Evolutionary conservation across 1,284 basidiomycete genomes (phyloP).

Genomic region (Fomitiporia mediterranea): DNA sequence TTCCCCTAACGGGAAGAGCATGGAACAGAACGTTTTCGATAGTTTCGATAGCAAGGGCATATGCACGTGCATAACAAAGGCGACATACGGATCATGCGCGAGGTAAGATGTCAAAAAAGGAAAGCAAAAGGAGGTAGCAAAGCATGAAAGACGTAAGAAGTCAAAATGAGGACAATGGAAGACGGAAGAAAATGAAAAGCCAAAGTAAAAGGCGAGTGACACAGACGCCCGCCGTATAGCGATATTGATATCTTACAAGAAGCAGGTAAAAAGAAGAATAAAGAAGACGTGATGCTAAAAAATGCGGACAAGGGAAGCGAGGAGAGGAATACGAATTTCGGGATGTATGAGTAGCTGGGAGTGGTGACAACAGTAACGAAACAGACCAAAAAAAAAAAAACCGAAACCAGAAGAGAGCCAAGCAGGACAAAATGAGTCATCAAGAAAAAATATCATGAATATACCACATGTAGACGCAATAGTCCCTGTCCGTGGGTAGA

Average conservation of each 20-base stretch:
- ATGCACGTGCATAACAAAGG: no score
- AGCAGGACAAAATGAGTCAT: background rate
- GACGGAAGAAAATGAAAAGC: background rate
- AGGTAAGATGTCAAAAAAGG: no score
- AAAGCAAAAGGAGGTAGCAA: background rate
- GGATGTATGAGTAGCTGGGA: background rate
- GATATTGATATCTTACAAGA: constrained; percentile 18
- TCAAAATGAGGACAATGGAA: background rate
- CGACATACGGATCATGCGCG: no score
- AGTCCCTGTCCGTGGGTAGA: constrained; percentile 20
- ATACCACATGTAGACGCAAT: constrained; percentile 20
- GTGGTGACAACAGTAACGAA: background rate
- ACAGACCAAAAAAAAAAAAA: background rate
- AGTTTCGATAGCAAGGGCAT: no score
- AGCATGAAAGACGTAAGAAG: background rate
- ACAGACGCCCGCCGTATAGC: constrained; percentile 1
- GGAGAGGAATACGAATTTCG: background rate
- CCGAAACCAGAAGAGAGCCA: background rate
- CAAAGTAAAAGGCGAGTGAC: background rate
- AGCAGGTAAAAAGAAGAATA: background rate
- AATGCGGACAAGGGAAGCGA: background rate
- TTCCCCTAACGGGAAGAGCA: no score
- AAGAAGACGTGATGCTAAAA: background rate
- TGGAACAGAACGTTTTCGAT: no score
- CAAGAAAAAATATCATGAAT: constrained; percentile 1